Percentiles rank a stretch among this genome's conserved stretches.
Evolutionary conservation across 192 early-diverging fungal genomes (phyloP).

Genomic region (Oehlia diaphana): DNA sequence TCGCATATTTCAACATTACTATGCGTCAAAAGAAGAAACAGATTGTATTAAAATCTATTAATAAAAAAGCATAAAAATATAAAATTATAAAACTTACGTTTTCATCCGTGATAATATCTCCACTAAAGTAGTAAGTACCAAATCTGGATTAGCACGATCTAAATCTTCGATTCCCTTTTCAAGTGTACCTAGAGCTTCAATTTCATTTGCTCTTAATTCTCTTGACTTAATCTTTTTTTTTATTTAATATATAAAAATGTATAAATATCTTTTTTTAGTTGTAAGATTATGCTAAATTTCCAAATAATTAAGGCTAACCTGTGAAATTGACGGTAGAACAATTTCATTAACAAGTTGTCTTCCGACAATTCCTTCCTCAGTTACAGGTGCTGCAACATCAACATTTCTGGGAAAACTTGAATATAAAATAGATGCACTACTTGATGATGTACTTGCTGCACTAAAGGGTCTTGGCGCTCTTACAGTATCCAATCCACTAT

Average conservation of each 20-base stretch:
- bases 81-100: conserved; percentile 22
- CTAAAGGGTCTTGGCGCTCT: not conserved
- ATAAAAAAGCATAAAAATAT: conserved; percentile 31
- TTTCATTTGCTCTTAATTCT: conserved; percentile 41
- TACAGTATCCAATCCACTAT: not conserved
- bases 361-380: conserved; percentile 33
- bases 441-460: conserved; percentile 20
- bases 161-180: conserved; percentile 44
- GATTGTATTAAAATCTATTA: conserved; percentile 22
- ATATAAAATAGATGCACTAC: conserved; percentile 1
- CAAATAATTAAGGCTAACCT: conserved; percentile 20
- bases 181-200: conserved; percentile 41
- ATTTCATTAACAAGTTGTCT: conserved; percentile 34
- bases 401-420: conserved; percentile 29
- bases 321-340: conserved; percentile 34
- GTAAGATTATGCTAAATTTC: not conserved
- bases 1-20: conserved; percentile 27
- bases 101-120: conserved; percentile 42
- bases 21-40: conserved; percentile 6
- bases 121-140: conserved; percentile 39
- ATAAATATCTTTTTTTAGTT: not conserved
- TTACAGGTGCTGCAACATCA: conserved; percentile 30
- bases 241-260: not conserved
- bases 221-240: conserved; percentile 37
- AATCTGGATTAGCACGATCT: conserved; percentile 40